Conservation (phyloP, 768 basidiomycete genomes). For the Mycena alexandri region DNA sequence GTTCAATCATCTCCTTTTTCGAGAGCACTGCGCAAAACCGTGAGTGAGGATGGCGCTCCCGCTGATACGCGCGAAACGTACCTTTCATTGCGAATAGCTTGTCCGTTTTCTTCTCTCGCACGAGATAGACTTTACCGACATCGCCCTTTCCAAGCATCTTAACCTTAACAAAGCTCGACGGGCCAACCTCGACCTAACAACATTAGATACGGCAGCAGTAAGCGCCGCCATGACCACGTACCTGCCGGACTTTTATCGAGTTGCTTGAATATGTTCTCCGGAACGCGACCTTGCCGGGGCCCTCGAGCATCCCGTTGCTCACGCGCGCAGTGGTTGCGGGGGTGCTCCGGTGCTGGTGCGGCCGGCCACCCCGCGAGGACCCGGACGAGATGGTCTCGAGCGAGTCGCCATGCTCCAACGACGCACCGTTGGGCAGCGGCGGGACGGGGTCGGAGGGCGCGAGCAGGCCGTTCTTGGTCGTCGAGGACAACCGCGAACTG, state of each 20-base stretch:
- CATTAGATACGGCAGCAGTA: slow-evolving; percentile 28
- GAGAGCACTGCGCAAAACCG: slow-evolving; percentile 78
- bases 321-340: slow-evolving; percentile 56
- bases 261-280: slow-evolving; percentile 97
- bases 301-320: slow-evolving; percentile 59
- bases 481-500: slow-evolving; percentile 67
- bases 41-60: slow-evolving; percentile 39
- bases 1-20: slow-evolving; percentile 99
- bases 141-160: slow-evolving; percentile 99
- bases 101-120: slow-evolving; percentile 96
- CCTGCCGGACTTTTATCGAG: slow-evolving; percentile 94
- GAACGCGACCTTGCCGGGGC: slow-evolving; percentile 79
- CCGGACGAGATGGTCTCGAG: slow-evolving; percentile 84
- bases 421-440: slow-evolving; percentile 63
- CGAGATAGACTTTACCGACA: slow-evolving; percentile 98
- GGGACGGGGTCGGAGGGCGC: slow-evolving; percentile 76
- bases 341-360: slow-evolving; percentile 56
- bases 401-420: slow-evolving; percentile 75
- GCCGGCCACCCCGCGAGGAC: slow-evolving; percentile 72
- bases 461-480: slow-evolving; percentile 83
- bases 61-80: slow-evolving; percentile 51
- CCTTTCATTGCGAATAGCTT: slow-evolving; percentile 99
- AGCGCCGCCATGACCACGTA: slow-evolving; percentile 50
- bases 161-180: slow-evolving; percentile 95
- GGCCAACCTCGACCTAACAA: slow-evolving; percentile 89